A percentile compares a stretch with the other conserved stretches of the same genome.
Conservation (phyloP, 192 early-diverging fungal genomes). For the Coemansia sp. region DNA sequence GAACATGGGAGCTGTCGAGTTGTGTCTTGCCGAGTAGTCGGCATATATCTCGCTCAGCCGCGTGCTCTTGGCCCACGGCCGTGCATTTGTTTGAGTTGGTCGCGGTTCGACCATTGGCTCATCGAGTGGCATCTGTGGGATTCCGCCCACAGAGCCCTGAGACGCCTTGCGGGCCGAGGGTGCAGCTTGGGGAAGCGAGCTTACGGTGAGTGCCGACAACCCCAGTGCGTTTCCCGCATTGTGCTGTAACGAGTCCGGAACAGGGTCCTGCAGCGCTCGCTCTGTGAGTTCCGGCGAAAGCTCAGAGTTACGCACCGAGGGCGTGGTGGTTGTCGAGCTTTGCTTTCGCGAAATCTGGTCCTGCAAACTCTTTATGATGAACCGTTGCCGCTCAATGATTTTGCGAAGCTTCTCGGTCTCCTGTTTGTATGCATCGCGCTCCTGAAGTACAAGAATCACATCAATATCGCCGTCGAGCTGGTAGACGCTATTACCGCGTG, state of each 20-base stretch:
- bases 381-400: constrained; percentile 86
- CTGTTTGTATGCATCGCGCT: constrained; percentile 68
- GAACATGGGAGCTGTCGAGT: constrained; percentile 43
- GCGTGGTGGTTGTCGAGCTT: constrained; percentile 36
- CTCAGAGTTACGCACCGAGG: constrained; percentile 17
- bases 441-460: constrained; percentile 51
- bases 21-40: constrained; percentile 55
- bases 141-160: constrained; percentile 16
- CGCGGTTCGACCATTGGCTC: neutral
- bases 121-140: neutral
- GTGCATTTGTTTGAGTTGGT: constrained; percentile 12
- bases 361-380: constrained; percentile 85
- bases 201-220: constrained; percentile 29
- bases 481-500: constrained; percentile 9
- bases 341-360: constrained; percentile 55
- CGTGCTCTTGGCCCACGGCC: constrained; percentile 54
- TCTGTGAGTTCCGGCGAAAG: constrained; percentile 13
- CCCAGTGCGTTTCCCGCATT: constrained; percentile 30
- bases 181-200: constrained; percentile 13
- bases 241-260: neutral
- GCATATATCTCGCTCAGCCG: constrained; percentile 56
- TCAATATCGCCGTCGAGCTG: constrained; percentile 26
- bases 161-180: constrained; percentile 23
- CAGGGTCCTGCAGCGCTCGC: constrained; percentile 1
- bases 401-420: constrained; percentile 90